Evolutionary conservation across 2,329 filamentous ascomycete species (phyloP).

Genomic region (Cladosporium colombiae): DNA sequence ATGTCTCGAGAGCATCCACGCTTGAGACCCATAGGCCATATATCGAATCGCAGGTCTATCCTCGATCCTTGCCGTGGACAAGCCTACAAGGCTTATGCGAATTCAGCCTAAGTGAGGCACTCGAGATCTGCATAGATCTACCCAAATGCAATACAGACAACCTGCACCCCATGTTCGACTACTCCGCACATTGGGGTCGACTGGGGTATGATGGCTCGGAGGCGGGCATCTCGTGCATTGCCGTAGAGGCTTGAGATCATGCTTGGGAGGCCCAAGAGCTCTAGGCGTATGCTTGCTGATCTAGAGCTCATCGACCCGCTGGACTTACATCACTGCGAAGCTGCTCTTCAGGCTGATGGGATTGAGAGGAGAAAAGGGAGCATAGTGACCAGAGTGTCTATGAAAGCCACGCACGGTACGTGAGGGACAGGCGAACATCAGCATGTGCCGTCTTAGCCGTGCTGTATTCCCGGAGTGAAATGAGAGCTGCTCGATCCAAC

Average conservation of each 20-base stretch:
- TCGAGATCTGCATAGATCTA: background rate
- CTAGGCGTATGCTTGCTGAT: constrained; percentile 7
- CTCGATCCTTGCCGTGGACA: background rate
- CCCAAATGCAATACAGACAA: background rate
- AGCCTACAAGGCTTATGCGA: background rate
- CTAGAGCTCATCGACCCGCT: background rate
- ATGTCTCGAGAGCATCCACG: background rate
- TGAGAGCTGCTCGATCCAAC: no score
- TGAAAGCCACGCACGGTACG: background rate
- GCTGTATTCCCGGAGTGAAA: background rate
- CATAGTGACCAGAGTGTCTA: background rate
- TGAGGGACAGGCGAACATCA: background rate
- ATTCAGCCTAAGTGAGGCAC: constrained; percentile 4
- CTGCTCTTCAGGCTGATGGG: constrained; percentile 1
- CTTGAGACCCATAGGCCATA: background rate
- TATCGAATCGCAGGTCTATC: background rate
- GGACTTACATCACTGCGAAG: background rate
- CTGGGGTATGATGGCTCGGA: background rate
- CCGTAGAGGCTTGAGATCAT: background rate
- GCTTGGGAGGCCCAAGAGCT: background rate
- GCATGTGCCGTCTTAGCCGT: background rate
- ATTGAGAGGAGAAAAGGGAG: background rate
- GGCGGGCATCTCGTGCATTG: background rate
- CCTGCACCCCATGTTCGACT: background rate
- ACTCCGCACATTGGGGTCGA: background rate